Evolutionary conservation across 345 rosid species (phyloP).

Genomic region (Populus pruinosa): DNA sequence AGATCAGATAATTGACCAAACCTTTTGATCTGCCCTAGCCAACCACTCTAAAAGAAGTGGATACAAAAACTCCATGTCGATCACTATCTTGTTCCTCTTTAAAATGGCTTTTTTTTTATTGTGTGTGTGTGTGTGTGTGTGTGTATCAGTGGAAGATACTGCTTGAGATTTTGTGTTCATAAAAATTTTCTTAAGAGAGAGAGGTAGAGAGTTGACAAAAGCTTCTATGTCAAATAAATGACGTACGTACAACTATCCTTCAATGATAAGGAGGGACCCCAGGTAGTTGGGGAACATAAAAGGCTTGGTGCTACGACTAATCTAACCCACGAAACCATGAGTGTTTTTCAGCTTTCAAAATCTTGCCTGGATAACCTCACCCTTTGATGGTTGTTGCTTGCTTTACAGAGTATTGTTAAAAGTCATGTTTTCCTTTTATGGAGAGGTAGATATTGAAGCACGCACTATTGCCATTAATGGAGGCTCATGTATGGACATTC

Average conservation of each 20-base stretch:
- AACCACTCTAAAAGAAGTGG: conserved; percentile 40
- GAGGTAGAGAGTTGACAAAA: conserved; percentile 36
- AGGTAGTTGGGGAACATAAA: conserved; percentile 33
- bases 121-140: too few relatives aligned
- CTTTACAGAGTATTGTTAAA: background rate
- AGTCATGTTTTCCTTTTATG: background rate
- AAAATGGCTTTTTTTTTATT: background rate
- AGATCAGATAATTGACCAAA: conserved; percentile 32
- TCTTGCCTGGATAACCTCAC: background rate
- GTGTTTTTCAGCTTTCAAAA: background rate
- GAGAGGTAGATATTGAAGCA: background rate
- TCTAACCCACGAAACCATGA: background rate
- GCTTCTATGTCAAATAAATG: conserved; percentile 30
- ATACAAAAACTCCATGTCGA: conserved; percentile 3
- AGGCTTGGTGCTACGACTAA: background rate
- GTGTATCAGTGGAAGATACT: background rate
- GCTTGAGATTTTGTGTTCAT: background rate
- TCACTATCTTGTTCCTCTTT: conserved; percentile 2
- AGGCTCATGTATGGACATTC: too few relatives aligned
- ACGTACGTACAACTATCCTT: conserved; percentile 42
- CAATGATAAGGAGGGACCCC: conserved; percentile 46
- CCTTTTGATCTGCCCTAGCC: conserved; percentile 21
- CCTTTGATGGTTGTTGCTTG: background rate
- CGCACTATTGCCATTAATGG: too few relatives aligned
- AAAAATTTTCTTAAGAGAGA: background rate